These are phyloP conservation scores for Millerozyma miso DNA, from an alignment of 805 yeast species.

Conservation along the genomic window DNA sequence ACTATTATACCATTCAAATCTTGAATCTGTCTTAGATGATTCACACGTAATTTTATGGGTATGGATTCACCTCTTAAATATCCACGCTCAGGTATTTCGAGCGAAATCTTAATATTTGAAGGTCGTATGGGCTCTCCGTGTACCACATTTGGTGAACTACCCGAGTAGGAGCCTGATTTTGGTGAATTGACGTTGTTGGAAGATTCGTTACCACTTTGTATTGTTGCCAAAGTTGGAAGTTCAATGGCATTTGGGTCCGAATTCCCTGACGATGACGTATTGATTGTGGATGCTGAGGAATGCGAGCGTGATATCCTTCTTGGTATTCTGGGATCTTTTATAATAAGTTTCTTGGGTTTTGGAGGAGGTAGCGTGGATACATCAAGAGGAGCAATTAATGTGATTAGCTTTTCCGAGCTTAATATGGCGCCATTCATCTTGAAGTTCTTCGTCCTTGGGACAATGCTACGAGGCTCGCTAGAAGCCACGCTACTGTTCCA, in stretches of 20 bases:
- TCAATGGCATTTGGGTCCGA: constrained; percentile 19
- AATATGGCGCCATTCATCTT: constrained; percentile 26
- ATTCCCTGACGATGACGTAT: constrained; percentile 29
- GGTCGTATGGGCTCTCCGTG: constrained; percentile 7
- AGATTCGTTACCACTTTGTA: not conserved
- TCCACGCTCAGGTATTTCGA: constrained; percentile 55
- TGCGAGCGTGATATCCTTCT: constrained; percentile 31
- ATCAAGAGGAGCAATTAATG: constrained; percentile 70
- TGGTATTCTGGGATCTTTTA: constrained; percentile 46
- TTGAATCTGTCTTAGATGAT: constrained; percentile 67
- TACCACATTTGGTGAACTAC: constrained; percentile 8
- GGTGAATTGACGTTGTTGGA: not conserved
- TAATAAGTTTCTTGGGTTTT: constrained; percentile 58
- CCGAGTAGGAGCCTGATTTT: not conserved
- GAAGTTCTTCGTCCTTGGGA: constrained; percentile 20
- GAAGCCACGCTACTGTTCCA: constrained; percentile 10
- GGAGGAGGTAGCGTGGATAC: constrained; percentile 63
- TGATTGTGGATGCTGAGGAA: constrained; percentile 30
- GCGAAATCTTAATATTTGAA: constrained; percentile 31
- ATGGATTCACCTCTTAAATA: constrained; percentile 75
- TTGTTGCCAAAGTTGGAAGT: not conserved
- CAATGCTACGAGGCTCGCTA: constrained; percentile 9
- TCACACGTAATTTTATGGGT: constrained; percentile 62
- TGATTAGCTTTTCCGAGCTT: constrained; percentile 54
- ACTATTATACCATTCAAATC: constrained; percentile 71